Conservation (phyloP, 2,329 filamentous ascomycete species). For the Cladosporium phlei region DNA sequence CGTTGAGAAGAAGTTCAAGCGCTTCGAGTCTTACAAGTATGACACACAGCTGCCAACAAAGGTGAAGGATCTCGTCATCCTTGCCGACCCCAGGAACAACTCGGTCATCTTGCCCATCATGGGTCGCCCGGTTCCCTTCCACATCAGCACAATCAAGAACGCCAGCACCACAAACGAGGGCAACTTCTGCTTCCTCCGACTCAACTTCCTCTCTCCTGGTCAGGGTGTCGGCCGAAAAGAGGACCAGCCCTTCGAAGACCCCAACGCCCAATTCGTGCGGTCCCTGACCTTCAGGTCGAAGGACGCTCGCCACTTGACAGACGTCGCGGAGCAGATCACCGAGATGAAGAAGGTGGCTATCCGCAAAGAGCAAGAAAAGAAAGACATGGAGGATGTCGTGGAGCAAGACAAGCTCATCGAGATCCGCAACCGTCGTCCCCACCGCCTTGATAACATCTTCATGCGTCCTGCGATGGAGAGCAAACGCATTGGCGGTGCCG, state of each 20-base stretch:
- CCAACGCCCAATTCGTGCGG: constrained; percentile 88
- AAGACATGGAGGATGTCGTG: constrained; percentile 98
- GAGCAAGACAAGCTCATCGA: constrained; percentile 97
- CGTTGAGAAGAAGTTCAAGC: constrained; percentile 98
- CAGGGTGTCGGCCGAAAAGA: constrained; percentile 97
- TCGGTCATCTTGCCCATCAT: constrained; percentile 94
- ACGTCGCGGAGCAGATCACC: constrained; percentile 87
- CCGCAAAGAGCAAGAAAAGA: constrained; percentile 96
- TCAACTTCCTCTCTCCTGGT: constrained; percentile 95
- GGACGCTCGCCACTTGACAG: constrained; percentile 80
- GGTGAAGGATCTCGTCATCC: constrained; percentile 79
- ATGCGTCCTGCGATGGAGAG: constrained; percentile 93
- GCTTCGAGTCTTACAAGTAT: constrained; percentile 97
- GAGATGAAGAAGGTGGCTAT: constrained; percentile 91
- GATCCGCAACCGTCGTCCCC: constrained; percentile 86
- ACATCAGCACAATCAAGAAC: constrained; percentile 98
- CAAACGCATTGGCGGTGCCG: constrained; percentile 90
- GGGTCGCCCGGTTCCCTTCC: constrained; percentile 94
- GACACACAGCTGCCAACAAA: constrained; percentile 86
- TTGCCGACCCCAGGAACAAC: constrained; percentile 84
- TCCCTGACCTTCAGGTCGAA: constrained; percentile 93
- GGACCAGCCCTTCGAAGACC: constrained; percentile 95
- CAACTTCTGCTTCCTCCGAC: constrained; percentile 86
- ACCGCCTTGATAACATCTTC: constrained; percentile 88
- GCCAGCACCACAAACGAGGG: constrained; percentile 96